Evolutionary conservation across 805 yeast species (phyloP).

Genomic region (Zygoascus biomembranicola): DNA sequence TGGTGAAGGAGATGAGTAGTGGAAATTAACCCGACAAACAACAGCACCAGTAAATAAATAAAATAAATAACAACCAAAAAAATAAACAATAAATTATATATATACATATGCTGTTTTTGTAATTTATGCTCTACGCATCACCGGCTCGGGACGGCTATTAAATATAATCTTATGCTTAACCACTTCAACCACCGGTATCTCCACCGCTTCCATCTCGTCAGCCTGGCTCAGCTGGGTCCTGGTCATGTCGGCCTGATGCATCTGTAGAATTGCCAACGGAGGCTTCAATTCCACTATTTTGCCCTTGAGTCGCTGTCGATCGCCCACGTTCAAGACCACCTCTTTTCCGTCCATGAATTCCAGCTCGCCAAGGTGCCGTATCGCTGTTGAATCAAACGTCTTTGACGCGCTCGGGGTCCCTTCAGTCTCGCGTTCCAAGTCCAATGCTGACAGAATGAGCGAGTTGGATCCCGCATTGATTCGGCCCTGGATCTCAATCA

Average conservation of each 20-base stretch:
- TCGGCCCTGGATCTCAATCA: constrained; percentile 19
- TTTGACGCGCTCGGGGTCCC: constrained; percentile 1
- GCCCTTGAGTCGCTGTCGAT: constrained; percentile 17
- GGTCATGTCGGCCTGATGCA: constrained; percentile 4
- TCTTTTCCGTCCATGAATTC: constrained; percentile 8
- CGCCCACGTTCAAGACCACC: constrained; percentile 16
- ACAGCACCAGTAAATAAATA: neutral
- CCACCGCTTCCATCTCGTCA: constrained; percentile 1
- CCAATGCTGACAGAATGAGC: constrained; percentile 12
- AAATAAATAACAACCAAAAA: neutral
- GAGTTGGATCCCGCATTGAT: constrained; percentile 17
- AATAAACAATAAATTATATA: neutral
- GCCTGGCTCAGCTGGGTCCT: constrained; percentile 2
- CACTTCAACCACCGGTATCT: constrained; percentile 17
- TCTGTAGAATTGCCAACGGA: constrained; percentile 17
- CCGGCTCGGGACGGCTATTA: constrained; percentile 18
- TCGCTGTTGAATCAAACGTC: neutral
- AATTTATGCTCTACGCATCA: neutral
- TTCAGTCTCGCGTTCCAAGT: constrained; percentile 1
- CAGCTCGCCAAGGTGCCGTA: constrained; percentile 10
- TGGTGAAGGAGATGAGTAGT: no score
- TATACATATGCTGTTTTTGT: neutral
- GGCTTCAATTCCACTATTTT: constrained; percentile 13
- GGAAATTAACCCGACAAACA: no score
- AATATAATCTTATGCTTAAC: constrained; percentile 17